These are phyloP conservation scores for Xylaria sp. DNA, from an alignment of 2,329 filamentous ascomycete species.

Conservation along the genomic window DNA sequence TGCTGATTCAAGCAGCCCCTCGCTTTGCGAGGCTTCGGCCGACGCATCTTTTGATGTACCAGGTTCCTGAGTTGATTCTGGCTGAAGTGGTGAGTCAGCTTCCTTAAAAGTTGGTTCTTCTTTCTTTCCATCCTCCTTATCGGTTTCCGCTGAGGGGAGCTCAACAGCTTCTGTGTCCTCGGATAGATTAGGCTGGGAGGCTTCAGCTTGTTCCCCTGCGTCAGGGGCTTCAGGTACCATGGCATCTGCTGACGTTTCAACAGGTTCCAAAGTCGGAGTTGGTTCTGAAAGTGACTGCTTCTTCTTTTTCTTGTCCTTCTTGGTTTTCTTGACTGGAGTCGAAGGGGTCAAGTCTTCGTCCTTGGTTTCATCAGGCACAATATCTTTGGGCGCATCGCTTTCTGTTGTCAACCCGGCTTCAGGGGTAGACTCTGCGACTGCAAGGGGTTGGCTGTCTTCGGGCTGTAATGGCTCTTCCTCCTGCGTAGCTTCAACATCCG, in stretches of 20 bases:
- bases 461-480: constrained; percentile 28
- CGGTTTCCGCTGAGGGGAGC: constrained; percentile 48
- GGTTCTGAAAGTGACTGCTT: constrained; percentile 28
- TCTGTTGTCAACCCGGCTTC: constrained; percentile 1
- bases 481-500: constrained; percentile 23
- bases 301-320: constrained; percentile 38
- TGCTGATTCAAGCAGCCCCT: constrained; percentile 24
- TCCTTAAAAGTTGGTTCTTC: constrained; percentile 20
- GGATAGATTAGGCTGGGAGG: neutral
- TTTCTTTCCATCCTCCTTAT: constrained; percentile 41
- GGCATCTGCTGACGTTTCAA: constrained; percentile 21
- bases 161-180: constrained; percentile 19
- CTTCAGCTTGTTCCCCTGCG: constrained; percentile 9
- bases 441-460: constrained; percentile 30
- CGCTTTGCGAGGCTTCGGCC: constrained; percentile 33
- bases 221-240: neutral
- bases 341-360: constrained; percentile 18
- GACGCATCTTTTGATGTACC: constrained; percentile 11
- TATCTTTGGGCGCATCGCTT: neutral
- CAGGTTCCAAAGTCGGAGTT: constrained; percentile 16
- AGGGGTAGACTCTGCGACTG: neutral
- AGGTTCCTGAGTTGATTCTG: constrained; percentile 15
- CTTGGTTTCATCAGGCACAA: constrained; percentile 8
- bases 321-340: constrained; percentile 41
- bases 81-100: constrained; percentile 10